Evolutionary conservation across 2,329 filamentous ascomycete genomes (phyloP), one percentile per base, ranked within the genome.

Genomic region (Cladosporium halotolerans): DNA sequence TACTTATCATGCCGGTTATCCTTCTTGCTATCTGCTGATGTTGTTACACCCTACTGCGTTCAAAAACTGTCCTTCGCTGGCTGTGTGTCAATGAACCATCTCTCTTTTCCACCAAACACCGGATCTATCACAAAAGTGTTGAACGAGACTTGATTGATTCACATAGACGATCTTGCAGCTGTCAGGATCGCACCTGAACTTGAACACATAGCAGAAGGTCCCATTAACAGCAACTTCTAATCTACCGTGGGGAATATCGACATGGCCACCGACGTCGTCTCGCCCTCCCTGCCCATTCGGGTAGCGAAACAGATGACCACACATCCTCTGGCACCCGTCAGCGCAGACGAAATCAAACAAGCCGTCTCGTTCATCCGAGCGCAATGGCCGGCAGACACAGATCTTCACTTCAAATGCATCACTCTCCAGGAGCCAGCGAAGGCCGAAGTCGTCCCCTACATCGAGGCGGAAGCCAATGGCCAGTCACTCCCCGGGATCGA

Each of bases 381-480:
- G 44, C 70, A 75, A 52, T 85, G 82, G 79, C 82, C 81, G 0
- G 68, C 71, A 10, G 72, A 74, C 19, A 78, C 76, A 2, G 72
- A 79, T 31, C 65, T 84, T 41, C 79, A 83, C 48, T 83, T 82
- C 75, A 88, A 88, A 70, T 79, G 79, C 60, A 78, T 89, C 47
- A 86, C 63, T 4, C 59, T 70, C 5, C 59, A 67, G 38, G 68
- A 70, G 54, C 68, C 68, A 4, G 54, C 62, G 1, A 70, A 70
- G 51, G 63, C 60, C 4, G 65, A 68, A 32, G 55, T 61, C 19
- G 48, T 67, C 1, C 62, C 63, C 14, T 69, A 64, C 39, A 54
- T 70, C 9, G 63, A 68, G 14, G 65, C 65, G 11, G 66, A 68
- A 45, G 59, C 58, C 46, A 40, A 58, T 18, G 64, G 66, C 31